phyloP scores from a whole-genome alignment of 306 rosid genomes.

The Cucumis sativus region DNA sequence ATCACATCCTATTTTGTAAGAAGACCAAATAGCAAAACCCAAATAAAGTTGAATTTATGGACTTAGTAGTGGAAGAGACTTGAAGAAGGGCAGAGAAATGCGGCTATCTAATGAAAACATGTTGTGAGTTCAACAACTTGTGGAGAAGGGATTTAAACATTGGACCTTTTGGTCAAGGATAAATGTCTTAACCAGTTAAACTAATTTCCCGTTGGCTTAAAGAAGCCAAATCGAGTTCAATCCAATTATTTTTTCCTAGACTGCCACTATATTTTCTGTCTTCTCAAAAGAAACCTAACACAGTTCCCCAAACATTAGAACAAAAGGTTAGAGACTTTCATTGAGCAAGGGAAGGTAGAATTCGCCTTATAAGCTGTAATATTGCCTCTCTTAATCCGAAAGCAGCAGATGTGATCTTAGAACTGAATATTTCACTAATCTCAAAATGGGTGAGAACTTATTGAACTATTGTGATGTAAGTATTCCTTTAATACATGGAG shows the following conservation, averaged over 20 bases:
- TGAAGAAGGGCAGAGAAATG: neutral
- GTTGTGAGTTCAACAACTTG: neutral
- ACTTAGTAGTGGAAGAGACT: neutral
- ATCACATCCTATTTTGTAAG: neutral
- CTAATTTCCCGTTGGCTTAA: neutral
- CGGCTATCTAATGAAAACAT: neutral
- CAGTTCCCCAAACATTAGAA: neutral
- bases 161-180: neutral
- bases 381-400: neutral
- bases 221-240: neutral
- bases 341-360: neutral
- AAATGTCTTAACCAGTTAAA: neutral
- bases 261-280: neutral
- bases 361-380: neutral
- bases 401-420: neutral
- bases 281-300: neutral
- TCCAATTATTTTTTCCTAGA: neutral
- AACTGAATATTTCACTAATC: neutral
- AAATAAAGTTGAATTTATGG: neutral
- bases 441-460: neutral
- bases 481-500: neutral
- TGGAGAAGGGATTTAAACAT: neutral
- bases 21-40: neutral
- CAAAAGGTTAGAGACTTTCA: neutral
- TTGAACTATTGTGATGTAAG: neutral